phyloP scores from a whole-genome alignment of 1,284 basidiomycete genomes.

The Rhodofomes roseus region DNA sequence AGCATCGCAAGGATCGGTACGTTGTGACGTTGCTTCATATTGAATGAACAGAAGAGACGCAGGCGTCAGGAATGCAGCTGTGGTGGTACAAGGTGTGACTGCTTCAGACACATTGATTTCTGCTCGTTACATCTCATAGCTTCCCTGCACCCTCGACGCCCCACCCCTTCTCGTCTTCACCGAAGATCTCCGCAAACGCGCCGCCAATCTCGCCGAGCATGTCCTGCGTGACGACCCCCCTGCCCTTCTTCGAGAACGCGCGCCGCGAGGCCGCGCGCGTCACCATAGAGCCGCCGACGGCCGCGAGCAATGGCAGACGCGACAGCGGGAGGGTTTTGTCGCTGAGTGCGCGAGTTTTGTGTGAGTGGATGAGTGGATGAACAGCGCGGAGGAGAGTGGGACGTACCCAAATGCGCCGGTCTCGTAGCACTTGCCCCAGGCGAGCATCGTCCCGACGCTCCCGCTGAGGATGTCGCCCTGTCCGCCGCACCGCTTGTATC shows the following conservation, averaged over 20 bases:
- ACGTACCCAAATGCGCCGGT: constrained; percentile 71
- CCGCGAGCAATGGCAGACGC: constrained; percentile 79
- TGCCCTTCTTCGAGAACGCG: constrained; percentile 73
- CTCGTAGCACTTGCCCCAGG: constrained; percentile 93
- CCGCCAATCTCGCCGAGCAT: constrained; percentile 76
- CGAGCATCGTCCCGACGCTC: constrained; percentile 82
- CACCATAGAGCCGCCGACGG: constrained; percentile 85
- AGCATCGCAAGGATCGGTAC: no score
- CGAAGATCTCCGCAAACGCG: constrained; percentile 75
- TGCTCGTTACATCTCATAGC: neutral
- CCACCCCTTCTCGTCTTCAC: constrained; percentile 38
- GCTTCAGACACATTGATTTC: no score
- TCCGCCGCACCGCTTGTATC: constrained; percentile 90
- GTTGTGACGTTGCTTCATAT: no score
- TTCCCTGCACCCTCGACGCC: constrained; percentile 11
- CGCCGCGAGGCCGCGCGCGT: constrained; percentile 79
- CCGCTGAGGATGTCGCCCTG: constrained; percentile 95
- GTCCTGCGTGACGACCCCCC: constrained; percentile 87
- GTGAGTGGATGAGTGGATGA: constrained; percentile 5
- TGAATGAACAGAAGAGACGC: no score
- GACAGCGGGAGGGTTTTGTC: constrained; percentile 51
- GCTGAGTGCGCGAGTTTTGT: constrained; percentile 23
- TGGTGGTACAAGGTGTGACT: no score
- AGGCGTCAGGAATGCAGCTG: no score
- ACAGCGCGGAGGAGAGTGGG: neutral